Percentiles rank a stretch among this genome's conserved stretches.
Evolutionary conservation across 257 asterid species (phyloP).

Genomic region (Perilla frutescens): DNA sequence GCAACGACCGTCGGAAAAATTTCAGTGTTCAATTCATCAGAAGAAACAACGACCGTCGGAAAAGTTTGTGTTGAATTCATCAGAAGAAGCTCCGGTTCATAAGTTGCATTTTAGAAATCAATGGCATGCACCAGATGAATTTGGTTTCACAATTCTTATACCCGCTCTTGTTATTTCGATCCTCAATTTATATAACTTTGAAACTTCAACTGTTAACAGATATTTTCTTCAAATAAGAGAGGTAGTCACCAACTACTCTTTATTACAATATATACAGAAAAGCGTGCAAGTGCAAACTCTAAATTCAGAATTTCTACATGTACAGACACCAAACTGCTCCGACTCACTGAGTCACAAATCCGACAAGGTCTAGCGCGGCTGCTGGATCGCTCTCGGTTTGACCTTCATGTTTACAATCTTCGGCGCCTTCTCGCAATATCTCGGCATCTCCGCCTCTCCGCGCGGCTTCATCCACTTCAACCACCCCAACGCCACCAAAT

Average conservation of each 20-base stretch:
- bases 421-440: constrained; percentile 61
- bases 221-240: not conserved
- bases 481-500: constrained; percentile 60
- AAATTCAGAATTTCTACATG: constrained; percentile 16
- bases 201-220: too few relatives aligned
- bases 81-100: too few relatives aligned
- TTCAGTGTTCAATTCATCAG: too few relatives aligned
- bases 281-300: not conserved
- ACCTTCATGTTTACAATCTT: constrained; percentile 63
- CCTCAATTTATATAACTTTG: too few relatives aligned
- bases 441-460: constrained; percentile 50
- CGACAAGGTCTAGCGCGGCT: constrained; percentile 59
- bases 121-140: too few relatives aligned
- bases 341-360: constrained; percentile 25
- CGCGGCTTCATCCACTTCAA: constrained; percentile 71
- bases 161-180: too few relatives aligned
- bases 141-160: too few relatives aligned
- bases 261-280: constrained; percentile 28
- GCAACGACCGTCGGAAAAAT: too few relatives aligned
- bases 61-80: too few relatives aligned
- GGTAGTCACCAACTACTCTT: not conserved
- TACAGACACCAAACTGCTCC: constrained; percentile 16
- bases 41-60: too few relatives aligned
- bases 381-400: constrained; percentile 70
- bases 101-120: too few relatives aligned